Evolutionary conservation across 768 basidiomycete genomes (phyloP).

Genomic region (Phanerochaete carnosa): DNA sequence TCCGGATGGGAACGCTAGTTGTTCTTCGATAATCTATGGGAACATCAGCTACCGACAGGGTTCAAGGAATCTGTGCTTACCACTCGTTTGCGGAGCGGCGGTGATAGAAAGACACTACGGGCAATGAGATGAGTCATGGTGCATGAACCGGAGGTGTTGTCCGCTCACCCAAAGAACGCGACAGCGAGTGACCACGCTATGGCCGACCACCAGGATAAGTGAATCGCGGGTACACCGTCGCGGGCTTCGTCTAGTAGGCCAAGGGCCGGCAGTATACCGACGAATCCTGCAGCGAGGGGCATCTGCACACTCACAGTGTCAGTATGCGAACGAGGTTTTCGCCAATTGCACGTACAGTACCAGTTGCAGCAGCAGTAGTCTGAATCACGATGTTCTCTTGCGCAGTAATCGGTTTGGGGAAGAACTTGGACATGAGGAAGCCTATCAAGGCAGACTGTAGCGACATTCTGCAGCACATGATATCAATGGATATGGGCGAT

Average conservation of each 20-base stretch:
- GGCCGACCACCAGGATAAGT: conserved; percentile 68
- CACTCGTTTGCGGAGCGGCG: conserved; percentile 92
- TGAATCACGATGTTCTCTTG: conserved; percentile 94
- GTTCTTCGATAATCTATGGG: conserved; percentile 84
- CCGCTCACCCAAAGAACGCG: conserved; percentile 83
- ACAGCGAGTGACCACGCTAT: conserved; percentile 87
- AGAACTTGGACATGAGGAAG: conserved; percentile 74
- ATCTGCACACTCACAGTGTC: conserved; percentile 39
- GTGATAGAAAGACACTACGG: conserved; percentile 92
- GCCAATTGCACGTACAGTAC: conserved; percentile 38
- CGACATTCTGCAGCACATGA: conserved; percentile 71
- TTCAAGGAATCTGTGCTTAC: conserved; percentile 40
- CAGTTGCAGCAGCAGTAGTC: conserved; percentile 94
- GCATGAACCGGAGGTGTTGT: background rate
- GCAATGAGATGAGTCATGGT: conserved; percentile 4
- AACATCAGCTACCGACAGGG: background rate
- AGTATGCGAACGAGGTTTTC: background rate
- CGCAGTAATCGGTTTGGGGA: conserved; percentile 73
- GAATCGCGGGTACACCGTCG: conserved; percentile 77
- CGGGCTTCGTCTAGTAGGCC: conserved; percentile 66
- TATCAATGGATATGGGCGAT: background rate
- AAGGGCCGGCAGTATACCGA: conserved; percentile 91
- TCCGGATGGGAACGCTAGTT: conserved; percentile 91
- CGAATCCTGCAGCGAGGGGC: conserved; percentile 85
- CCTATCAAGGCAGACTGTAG: conserved; percentile 93